These are phyloP conservation scores for Trichocladium antarcticum DNA, from an alignment of 495 filamentous ascomycete genomes.

Conservation along the genomic window DNA sequence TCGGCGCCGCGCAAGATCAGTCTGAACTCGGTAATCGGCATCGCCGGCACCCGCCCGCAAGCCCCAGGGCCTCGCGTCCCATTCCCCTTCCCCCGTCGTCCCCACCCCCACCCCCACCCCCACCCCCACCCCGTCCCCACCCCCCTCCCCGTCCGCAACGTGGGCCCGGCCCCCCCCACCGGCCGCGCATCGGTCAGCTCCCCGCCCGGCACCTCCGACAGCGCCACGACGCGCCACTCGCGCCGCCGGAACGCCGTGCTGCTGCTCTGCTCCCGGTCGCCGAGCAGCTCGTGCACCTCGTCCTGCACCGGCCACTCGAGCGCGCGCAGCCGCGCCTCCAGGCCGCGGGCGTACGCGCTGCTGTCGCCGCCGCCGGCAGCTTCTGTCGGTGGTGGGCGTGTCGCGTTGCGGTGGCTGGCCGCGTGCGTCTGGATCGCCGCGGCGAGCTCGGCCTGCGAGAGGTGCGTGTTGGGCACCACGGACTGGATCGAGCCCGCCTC, in stretches of 20 bases:
- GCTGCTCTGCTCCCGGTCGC: slow-evolving; percentile 14
- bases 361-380: not conserved
- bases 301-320: slow-evolving; percentile 19
- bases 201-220: slow-evolving; percentile 8
- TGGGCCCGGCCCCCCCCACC: not conserved
- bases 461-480: slow-evolving; percentile 14
- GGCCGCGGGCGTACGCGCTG: not conserved
- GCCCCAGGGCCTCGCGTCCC: not conserved
- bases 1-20: slow-evolving; percentile 13
- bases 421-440: not conserved
- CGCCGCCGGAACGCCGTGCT: slow-evolving; percentile 12
- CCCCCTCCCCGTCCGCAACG: too few species aligned
- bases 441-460: slow-evolving; percentile 11
- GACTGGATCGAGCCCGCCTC: slow-evolving; percentile 10
- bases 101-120: not conserved
- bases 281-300: slow-evolving; percentile 16
- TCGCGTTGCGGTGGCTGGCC: not conserved
- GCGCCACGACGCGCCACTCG: slow-evolving; percentile 14
- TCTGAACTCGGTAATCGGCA: slow-evolving; percentile 15
- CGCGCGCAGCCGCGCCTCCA: slow-evolving; percentile 8
- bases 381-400: not conserved
- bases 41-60: not conserved
- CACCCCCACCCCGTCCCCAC: not conserved
- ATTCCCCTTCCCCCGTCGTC: not conserved
- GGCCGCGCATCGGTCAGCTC: slow-evolving; percentile 11